Percentiles rank a stretch among this genome's conserved stretches.
These are phyloP conservation scores for Populus alba DNA, from an alignment of 345 rosid species.

Conservation along the genomic window DNA sequence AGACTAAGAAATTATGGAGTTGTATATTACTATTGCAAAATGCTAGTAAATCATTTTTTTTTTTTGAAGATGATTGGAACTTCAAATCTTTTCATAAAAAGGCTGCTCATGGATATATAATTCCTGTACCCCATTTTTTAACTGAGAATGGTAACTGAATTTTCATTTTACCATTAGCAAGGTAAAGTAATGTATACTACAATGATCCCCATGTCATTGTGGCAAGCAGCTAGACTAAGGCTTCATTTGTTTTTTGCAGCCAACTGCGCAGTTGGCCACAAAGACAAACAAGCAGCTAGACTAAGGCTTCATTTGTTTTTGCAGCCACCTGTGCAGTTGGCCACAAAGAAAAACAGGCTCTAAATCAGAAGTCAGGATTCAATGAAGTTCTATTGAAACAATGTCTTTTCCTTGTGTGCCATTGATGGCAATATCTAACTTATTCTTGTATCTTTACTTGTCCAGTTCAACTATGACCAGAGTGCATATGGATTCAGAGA, in stretches of 20 bases:
- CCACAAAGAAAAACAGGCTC: too few relatives aligned
- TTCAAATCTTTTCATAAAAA: background rate
- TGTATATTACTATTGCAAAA: background rate
- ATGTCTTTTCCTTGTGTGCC: background rate
- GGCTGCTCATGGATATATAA: background rate
- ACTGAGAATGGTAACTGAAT: background rate
- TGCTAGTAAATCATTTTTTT: background rate
- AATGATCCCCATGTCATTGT: background rate
- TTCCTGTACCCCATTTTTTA: background rate
- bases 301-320: background rate
- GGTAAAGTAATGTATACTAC: background rate
- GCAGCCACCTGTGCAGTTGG: too few relatives aligned
- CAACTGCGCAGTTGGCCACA: too few relatives aligned
- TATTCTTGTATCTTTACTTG: background rate
- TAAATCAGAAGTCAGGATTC: background rate
- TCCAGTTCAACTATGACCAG: slow-evolving; percentile 75
- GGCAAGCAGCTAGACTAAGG: background rate
- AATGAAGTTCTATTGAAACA: background rate
- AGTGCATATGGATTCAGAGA: slow-evolving; percentile 94
- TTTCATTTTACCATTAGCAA: background rate
- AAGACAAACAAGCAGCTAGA: too few relatives aligned
- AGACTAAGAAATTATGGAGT: background rate
- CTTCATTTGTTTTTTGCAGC: too few relatives aligned
- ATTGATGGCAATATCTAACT: background rate
- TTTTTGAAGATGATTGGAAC: background rate